Percentiles rank a stretch among this genome's conserved stretches.
phyloP scores from a whole-genome alignment of 257 asterid genomes.

The Salvia hispanica region DNA sequence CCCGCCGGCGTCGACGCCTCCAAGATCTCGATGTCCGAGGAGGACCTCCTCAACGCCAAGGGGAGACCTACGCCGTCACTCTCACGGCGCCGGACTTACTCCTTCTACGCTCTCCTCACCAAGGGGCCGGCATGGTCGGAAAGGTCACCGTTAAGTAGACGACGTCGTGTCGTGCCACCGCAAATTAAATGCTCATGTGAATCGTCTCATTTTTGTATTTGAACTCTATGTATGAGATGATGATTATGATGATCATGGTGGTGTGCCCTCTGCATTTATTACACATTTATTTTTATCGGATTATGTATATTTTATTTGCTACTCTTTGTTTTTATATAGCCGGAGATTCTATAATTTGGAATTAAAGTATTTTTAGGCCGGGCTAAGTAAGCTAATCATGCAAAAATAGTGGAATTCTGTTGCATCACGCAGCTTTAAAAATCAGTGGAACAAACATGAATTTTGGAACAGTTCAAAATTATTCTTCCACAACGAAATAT shows the following conservation, averaged over 20 bases:
- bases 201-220: slow-evolving; percentile 34
- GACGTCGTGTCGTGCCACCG: no score
- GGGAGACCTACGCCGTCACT: slow-evolving; percentile 65
- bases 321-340: neutral
- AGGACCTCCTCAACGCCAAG: slow-evolving; percentile 58
- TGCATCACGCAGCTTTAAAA: no score
- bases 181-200: neutral
- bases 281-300: slow-evolving; percentile 7
- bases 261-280: neutral
- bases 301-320: neutral
- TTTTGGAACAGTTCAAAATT: no score
- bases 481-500: no score
- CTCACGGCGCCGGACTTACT: slow-evolving; percentile 73
- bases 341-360: neutral
- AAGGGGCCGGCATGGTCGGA: slow-evolving; percentile 85
- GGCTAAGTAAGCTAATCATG: no score
- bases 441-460: no score
- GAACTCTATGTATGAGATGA: slow-evolving; percentile 33
- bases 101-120: slow-evolving; percentile 84
- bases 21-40: slow-evolving; percentile 73
- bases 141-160: slow-evolving; percentile 66
- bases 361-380: no score
- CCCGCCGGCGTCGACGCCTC: slow-evolving; percentile 71
- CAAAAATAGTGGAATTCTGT: no score
- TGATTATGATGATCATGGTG: slow-evolving; percentile 1